These are phyloP conservation scores for Candida piceae DNA, from an alignment of 805 yeast species.

Conservation along the genomic window DNA sequence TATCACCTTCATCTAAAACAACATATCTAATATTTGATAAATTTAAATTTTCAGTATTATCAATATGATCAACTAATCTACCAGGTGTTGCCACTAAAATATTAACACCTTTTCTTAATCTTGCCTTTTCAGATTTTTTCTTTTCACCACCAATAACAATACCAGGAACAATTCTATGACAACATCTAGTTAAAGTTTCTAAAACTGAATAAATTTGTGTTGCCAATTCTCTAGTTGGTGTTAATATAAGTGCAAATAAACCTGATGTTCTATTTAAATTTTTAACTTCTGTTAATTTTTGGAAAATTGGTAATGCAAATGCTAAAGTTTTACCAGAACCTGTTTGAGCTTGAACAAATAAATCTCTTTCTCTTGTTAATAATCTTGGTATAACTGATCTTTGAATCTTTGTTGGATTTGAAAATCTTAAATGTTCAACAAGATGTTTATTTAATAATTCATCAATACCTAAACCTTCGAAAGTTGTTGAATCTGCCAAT, in stretches of 20 bases:
- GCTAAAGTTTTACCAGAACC: slow-evolving; percentile 97
- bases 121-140: slow-evolving; percentile 93
- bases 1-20: slow-evolving; percentile 96
- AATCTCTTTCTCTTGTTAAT: slow-evolving; percentile 47
- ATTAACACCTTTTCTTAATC: slow-evolving; percentile 93
- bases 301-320: slow-evolving; percentile 77
- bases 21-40: slow-evolving; percentile 74
- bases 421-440: slow-evolving; percentile 47
- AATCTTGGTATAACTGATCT: slow-evolving; percentile 68
- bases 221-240: slow-evolving; percentile 95
- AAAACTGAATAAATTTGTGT: slow-evolving; percentile 81
- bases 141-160: slow-evolving; percentile 97
- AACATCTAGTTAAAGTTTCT: slow-evolving; percentile 64
- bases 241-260: slow-evolving; percentile 78
- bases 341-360: slow-evolving; percentile 93
- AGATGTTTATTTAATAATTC: slow-evolving; percentile 50
- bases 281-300: slow-evolving; percentile 57
- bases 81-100: slow-evolving; percentile 98
- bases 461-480: slow-evolving; percentile 66
- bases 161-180: slow-evolving; percentile 91
- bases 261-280: slow-evolving; percentile 64
- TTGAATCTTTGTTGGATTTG: slow-evolving; percentile 83
- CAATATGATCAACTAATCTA: slow-evolving; percentile 88
- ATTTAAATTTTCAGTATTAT: slow-evolving; percentile 75
- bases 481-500: slow-evolving; percentile 59